Evolutionary conservation across 2,329 filamentous ascomycete species (phyloP).

Genomic region (Aspergillus japonicus): DNA sequence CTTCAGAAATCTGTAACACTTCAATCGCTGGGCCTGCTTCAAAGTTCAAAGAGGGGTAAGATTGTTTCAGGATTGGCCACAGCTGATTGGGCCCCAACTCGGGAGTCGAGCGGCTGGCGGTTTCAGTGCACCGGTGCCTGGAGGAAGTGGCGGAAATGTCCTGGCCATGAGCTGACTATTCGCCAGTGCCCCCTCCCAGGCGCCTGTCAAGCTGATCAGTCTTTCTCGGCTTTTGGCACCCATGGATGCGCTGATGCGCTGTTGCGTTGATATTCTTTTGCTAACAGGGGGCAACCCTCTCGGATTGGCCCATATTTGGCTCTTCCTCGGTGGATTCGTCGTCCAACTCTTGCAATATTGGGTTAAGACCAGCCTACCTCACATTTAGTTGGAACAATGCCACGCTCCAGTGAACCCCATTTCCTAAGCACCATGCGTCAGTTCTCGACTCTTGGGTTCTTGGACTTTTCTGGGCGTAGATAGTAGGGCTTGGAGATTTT

Average conservation of each 20-base stretch:
- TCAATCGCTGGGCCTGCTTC: slow-evolving; percentile 1
- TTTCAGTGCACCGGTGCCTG: not conserved
- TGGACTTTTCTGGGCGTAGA: not conserved
- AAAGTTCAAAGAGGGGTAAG: not conserved
- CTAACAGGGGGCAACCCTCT: not conserved
- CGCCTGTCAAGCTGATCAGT: not conserved
- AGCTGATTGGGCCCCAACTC: not conserved
- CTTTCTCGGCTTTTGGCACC: not conserved
- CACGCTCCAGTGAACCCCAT: not conserved
- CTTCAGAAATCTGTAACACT: not conserved
- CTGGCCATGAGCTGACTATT: not conserved
- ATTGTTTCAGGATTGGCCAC: not conserved
- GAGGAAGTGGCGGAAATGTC: not conserved
- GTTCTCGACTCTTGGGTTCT: not conserved
- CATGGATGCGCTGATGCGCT: not conserved
- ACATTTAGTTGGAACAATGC: not conserved
- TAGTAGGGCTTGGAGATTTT: slow-evolving; percentile 6
- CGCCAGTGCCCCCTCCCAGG: not conserved
- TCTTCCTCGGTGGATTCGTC: not conserved
- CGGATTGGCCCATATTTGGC: not conserved
- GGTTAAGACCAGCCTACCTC: not conserved
- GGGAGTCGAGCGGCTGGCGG: not conserved
- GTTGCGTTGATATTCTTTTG: not conserved
- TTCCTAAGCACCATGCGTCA: slow-evolving; percentile 7
- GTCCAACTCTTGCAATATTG: not conserved